These are phyloP conservation scores for Cladosporium sp. DNA, from an alignment of 2,329 filamentous ascomycete species.

Conservation along the genomic window DNA sequence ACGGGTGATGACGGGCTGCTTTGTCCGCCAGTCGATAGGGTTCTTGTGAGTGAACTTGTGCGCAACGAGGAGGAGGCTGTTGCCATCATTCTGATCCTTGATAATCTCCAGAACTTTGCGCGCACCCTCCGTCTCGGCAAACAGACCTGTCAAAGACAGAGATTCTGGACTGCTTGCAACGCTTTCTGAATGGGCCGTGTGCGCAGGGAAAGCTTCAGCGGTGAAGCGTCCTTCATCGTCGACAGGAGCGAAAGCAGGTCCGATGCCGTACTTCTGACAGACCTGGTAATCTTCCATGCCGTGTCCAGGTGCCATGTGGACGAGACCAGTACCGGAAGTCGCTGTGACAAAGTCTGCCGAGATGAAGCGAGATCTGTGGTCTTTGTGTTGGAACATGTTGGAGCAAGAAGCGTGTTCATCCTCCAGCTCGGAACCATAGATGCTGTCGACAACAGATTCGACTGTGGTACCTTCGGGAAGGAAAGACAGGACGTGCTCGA, in stretches of 20 bases:
- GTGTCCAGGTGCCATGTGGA: constrained; percentile 91
- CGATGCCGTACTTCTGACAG: constrained; percentile 70
- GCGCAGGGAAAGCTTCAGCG: constrained; percentile 70
- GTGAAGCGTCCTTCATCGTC: constrained; percentile 82
- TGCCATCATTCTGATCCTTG: constrained; percentile 39
- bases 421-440: constrained; percentile 67
- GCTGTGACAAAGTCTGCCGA: constrained; percentile 87
- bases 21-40: constrained; percentile 96
- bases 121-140: constrained; percentile 71
- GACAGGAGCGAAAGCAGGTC: constrained; percentile 74
- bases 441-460: constrained; percentile 55
- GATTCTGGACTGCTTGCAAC: constrained; percentile 43
- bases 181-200: constrained; percentile 35
- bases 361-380: constrained; percentile 66
- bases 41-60: constrained; percentile 87
- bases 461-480: constrained; percentile 50
- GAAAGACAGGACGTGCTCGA: constrained; percentile 59
- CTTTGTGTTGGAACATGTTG: constrained; percentile 37
- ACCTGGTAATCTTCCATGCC: constrained; percentile 95
- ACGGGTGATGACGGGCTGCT: constrained; percentile 84
- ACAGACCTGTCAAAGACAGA: constrained; percentile 66
- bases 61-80: constrained; percentile 62
- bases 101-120: constrained; percentile 71
- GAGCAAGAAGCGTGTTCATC: constrained; percentile 40
- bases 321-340: constrained; percentile 90